phyloP scores from a whole-genome alignment of 768 basidiomycete genomes.

The Strobilomyces dryophilus region DNA sequence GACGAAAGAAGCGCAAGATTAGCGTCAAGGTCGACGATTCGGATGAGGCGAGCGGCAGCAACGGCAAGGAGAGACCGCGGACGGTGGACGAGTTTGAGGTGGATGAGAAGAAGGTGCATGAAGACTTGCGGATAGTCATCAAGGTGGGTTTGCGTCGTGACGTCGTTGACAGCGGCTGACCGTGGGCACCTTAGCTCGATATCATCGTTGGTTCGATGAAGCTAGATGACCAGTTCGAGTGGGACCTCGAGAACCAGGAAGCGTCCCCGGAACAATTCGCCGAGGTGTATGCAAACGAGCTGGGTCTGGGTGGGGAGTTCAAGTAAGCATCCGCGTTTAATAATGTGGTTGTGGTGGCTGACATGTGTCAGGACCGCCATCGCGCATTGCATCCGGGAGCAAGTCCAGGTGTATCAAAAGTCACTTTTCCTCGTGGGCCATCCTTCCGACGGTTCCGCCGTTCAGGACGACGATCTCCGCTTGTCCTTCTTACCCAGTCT shows the following conservation, averaged over 20 bases:
- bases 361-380: constrained; percentile 73
- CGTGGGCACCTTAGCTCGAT: constrained; percentile 61
- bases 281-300: constrained; percentile 76
- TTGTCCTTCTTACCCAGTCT: constrained; percentile 86
- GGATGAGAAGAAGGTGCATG: constrained; percentile 60
- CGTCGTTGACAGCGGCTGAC: constrained; percentile 3
- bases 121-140: constrained; percentile 90
- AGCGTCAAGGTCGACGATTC: constrained; percentile 25
- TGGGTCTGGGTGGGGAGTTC: constrained; percentile 92
- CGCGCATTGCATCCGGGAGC: constrained; percentile 93
- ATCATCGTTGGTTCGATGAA: constrained; percentile 92
- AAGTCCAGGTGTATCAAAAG: constrained; percentile 87
- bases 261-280: constrained; percentile 93
- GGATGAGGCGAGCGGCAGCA: constrained; percentile 23
- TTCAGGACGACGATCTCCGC: constrained; percentile 89
- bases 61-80: constrained; percentile 43
- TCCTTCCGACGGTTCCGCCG: constrained; percentile 68
- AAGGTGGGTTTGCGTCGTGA: constrained; percentile 54
- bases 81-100: constrained; percentile 59
- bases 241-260: constrained; percentile 81
- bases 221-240: constrained; percentile 95
- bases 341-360: constrained; percentile 1
- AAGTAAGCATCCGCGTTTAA: constrained; percentile 46
- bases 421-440: constrained; percentile 89
- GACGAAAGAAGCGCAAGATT: constrained; percentile 42